These are phyloP conservation scores for Suillus fuscotomentosus DNA, from an alignment of 768 basidiomycete genomes.

Conservation along the genomic window DNA sequence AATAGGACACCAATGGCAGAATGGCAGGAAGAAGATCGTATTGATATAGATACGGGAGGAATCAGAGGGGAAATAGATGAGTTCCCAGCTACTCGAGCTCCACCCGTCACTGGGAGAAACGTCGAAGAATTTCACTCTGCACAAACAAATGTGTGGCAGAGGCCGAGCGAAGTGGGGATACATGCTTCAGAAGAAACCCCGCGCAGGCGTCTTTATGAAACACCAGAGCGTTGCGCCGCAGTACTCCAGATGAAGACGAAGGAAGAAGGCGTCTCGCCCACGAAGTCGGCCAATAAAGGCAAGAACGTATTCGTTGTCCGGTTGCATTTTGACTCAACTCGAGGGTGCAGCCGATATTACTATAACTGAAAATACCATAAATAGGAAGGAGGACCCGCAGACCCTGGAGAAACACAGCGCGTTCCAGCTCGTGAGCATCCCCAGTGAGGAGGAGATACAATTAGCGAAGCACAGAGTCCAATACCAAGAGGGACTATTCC, in stretches of 20 bases:
- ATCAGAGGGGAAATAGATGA: too few species aligned
- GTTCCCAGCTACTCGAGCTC: not conserved
- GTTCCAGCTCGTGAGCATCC: constrained; percentile 16
- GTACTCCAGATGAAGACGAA: not conserved
- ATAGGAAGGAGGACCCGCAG: not conserved
- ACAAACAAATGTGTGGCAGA: not conserved
- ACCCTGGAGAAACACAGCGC: constrained; percentile 2
- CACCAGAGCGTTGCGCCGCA: not conserved
- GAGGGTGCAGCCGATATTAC: not conserved
- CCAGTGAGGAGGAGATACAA: constrained; percentile 14
- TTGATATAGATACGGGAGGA: not conserved
- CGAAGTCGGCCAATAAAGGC: not conserved
- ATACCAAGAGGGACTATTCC: constrained; percentile 20
- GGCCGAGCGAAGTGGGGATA: not conserved
- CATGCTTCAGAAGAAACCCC: not conserved
- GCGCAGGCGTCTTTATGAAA: constrained; percentile 1
- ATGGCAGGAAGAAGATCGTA: not conserved
- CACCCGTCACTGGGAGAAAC: not conserved
- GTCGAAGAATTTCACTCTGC: not conserved
- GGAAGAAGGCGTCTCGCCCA: too few species aligned
- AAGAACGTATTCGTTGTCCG: not conserved
- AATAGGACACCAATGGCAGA: not conserved
- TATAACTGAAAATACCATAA: not conserved
- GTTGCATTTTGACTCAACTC: not conserved
- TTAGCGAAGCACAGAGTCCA: constrained; percentile 8